Evolutionary conservation across 1,139 yeast genomes (phyloP), one percentile per base, ranked within the genome.

Genomic region (Scheffersomyces titani): DNA sequence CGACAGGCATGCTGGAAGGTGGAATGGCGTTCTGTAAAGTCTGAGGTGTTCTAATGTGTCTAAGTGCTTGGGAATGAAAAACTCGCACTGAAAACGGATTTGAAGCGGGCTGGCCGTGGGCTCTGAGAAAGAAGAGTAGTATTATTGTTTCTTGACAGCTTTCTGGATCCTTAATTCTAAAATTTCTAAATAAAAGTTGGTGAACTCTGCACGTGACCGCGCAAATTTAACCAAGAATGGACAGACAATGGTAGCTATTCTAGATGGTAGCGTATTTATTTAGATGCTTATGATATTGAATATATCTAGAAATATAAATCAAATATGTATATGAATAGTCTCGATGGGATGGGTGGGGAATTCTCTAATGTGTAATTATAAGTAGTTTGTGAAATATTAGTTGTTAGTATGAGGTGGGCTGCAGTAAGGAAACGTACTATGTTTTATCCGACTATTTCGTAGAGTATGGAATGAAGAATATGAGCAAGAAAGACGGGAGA

Each of bases 1-100:
- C 76, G 63, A 71, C 70, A 4, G 71, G 68, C 72, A 69, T 71
- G 49, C 20, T 57, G 36, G 7, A 20, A 30, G 40, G 16, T 6
- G 11, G 40, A 30, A 11, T 9, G 16, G 40, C 11, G 16, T 30
- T 30, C 40, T 30, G 13, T 30, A 9, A 30, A 6, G 40, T 13
- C 2, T 49, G 44, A 21, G 44, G 19, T 1, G 19, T 6, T 44
- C 22, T 19, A 50, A 44, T 20, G n/a, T 18, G 4, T 44, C 20
- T 1, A 3, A 44, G 22, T 44, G 47, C 18, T 40, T 52, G 20
- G 19, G 21, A 44, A 16, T 7, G 19, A 40, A 13, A 18, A 52
- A 18, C 24, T 47, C 19, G 52, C 21, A 5, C 6, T 20, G 44
- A 21, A 19, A 20, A 45, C 18, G 20, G 36, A 49, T 9, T 21